phyloP scores from a whole-genome alignment of 345 rosid species.

The Durio zibethinus region DNA sequence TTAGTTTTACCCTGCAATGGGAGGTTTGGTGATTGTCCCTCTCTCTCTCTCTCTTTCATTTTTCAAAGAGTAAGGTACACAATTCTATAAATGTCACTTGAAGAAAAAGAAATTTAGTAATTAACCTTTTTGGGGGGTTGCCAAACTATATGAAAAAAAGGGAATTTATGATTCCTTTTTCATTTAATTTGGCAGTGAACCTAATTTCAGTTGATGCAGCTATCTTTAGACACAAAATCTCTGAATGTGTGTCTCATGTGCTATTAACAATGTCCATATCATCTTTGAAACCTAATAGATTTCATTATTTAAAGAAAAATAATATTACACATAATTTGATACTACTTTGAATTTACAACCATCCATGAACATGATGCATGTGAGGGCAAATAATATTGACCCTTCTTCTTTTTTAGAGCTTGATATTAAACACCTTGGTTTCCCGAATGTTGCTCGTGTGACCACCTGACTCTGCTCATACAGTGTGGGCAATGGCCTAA shows the following conservation, averaged over 20 bases:
- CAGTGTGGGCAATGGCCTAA: not conserved
- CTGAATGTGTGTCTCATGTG: not conserved
- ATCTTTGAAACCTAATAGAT: not conserved
- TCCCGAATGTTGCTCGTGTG: not conserved
- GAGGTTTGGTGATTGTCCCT: not conserved
- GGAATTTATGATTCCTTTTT: not conserved
- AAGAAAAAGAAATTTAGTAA: slow-evolving; percentile 2
- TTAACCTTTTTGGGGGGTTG: not conserved
- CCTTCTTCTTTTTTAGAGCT: not conserved
- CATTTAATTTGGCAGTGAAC: not conserved
- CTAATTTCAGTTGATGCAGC: not conserved
- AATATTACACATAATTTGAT: not conserved
- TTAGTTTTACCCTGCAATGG: not conserved
- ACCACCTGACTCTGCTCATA: slow-evolving; percentile 2
- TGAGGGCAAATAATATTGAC: not conserved
- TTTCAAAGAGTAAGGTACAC: not conserved
- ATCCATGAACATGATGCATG: not conserved
- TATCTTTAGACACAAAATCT: not conserved
- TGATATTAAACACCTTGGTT: slow-evolving; percentile 5
- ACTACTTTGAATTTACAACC: not conserved
- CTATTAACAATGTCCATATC: not conserved
- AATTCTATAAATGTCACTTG: not conserved
- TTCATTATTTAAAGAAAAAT: not conserved
- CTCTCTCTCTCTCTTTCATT: not conserved
- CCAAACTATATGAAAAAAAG: not conserved